Evolutionary conservation across 2,329 filamentous ascomycete genomes (phyloP).

Genomic region (Ascocoryne sarcoides): DNA sequence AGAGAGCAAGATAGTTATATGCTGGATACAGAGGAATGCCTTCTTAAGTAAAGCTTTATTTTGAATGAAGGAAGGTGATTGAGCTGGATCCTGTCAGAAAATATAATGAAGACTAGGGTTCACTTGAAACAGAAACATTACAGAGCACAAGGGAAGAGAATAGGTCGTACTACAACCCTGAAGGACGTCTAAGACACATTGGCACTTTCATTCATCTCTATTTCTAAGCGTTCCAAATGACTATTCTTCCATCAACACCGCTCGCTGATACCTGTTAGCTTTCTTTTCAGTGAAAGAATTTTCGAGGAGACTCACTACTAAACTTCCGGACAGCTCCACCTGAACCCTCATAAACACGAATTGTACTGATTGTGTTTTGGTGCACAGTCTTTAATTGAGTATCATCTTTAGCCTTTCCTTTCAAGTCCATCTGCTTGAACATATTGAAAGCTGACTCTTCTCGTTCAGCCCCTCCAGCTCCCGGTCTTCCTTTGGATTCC

Average conservation of each 20-base stretch:
- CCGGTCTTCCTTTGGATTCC: slow-evolving; percentile 52
- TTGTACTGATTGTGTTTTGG: slow-evolving; percentile 88
- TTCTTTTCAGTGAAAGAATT: slow-evolving; percentile 21
- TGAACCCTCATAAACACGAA: slow-evolving; percentile 65
- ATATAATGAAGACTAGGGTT: too few relatives aligned
- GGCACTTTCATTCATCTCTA: slow-evolving; percentile 11
- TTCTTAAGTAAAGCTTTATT: too few relatives aligned
- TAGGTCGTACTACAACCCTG: too few relatives aligned
- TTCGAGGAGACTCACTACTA: slow-evolving; percentile 58
- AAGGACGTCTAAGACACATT: too few relatives aligned
- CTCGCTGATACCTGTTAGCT: slow-evolving; percentile 46
- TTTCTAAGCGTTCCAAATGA: slow-evolving; percentile 62
- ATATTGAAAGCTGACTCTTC: slow-evolving; percentile 96
- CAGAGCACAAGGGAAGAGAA: too few relatives aligned
- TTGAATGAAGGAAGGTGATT: too few relatives aligned
- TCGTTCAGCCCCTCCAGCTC: slow-evolving; percentile 42
- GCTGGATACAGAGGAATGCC: too few relatives aligned
- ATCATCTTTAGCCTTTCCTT: slow-evolving; percentile 85
- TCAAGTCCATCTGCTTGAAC: slow-evolving; percentile 98
- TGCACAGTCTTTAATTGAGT: slow-evolving; percentile 92
- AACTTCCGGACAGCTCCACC: slow-evolving; percentile 65
- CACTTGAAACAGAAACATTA: too few relatives aligned
- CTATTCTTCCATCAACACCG: slow-evolving; percentile 74
- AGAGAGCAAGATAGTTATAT: too few relatives aligned
- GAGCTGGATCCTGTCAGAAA: too few relatives aligned